Evolutionary conservation across 768 basidiomycete genomes (phyloP), one percentile per base, ranked within the genome.

Genomic region (Jaapia argillacea): DNA sequence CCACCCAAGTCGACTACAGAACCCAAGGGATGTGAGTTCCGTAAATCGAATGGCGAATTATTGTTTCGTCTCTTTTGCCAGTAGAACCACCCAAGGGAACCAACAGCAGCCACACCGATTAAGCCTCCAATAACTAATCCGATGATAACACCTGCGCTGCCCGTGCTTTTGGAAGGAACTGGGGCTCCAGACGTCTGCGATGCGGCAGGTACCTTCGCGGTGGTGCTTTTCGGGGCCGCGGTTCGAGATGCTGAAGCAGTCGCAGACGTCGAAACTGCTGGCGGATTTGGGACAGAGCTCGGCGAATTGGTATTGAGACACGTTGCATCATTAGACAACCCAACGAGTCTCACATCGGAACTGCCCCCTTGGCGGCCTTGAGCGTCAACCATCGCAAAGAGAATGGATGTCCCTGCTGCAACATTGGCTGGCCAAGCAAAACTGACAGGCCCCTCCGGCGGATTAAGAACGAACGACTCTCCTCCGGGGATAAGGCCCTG

Each of bases 401-500:
- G 44, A 38, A 82, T 56, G 3, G 67, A 65, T 2, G 79, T 85
- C 4, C 78, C 77, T 5, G 72, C 70, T 26, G 67, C 66, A 21
- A 79, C 69, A 55, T 78, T 66, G 14, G 72, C 74, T 24, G 54
- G 60, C 85, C 82, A 85, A n/a, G 57, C 52, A 50, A 61, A 78
- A 3, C 59, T 62, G 4, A 58, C 47, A 5, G 66, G 57, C 12
- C 68, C 68, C 3, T 41, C 40, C 2, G 69, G 66, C 26, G 74
- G 67, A 5, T 57, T 45, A 10, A 85, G 49, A 16, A 65, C 46
- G 43, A 81, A 66, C 1, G 64, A 53, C 31, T 69, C 62, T 7
- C 85, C 85, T 18, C 70, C 71, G 25, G 84, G 84, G 43, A 88
- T 74, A 24, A 79, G 58, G 20, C 70, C 81, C 75, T 83, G 44